Evolutionary conservation across 2,329 filamentous ascomycete species (phyloP), one percentile per base, ranked within the genome.

Genomic region (Lasiodiplodia hormozganensis): DNA sequence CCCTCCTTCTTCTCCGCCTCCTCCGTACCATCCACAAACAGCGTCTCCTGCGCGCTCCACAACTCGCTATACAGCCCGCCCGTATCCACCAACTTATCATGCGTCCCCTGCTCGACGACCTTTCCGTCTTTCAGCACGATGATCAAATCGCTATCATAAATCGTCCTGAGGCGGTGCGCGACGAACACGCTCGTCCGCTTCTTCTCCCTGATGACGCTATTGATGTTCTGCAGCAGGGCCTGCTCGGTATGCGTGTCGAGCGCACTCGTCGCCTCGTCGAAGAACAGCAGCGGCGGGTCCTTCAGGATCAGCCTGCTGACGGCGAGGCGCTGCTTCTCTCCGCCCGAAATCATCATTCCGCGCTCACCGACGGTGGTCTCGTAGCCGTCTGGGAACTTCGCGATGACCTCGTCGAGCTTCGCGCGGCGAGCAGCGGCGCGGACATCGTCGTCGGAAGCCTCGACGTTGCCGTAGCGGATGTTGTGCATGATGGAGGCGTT

Each of bases 401-500:
- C 84, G 70, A 97, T 90, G 64, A 91, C 93, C 54, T 74, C 78
- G 23, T 96, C 90, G 69, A 99, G 93, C 68, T 90, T 89, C 2
- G 96, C 95, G 66, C 93, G 87, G 75, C 90, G 89, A 1, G 96
- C 94, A 0, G 93, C 96, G 36, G 89, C 89, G 14, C 89, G 78
- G 8, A 99, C 91, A 68, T 90, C 85, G 38, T 93, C 92, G 11
- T 86, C 84, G 0, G 89, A 86, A 0, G 95, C 94, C 57, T 89
- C 88, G 71, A 98, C 87, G 72, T 92, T 88, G 62, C 96, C 96
- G 78, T 99, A 99, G 71, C 89, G 91, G 75, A 99, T 97, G 78
- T 99, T 99, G 79, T 97, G 93, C 76, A 92, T 91, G 69, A 99
- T 95, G 0, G 94, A 96, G 76, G 97, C 94, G 78, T 99, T 99